These are phyloP conservation scores for Rosa multiflora DNA, from an alignment of 306 rosid species.

Conservation along the genomic window DNA sequence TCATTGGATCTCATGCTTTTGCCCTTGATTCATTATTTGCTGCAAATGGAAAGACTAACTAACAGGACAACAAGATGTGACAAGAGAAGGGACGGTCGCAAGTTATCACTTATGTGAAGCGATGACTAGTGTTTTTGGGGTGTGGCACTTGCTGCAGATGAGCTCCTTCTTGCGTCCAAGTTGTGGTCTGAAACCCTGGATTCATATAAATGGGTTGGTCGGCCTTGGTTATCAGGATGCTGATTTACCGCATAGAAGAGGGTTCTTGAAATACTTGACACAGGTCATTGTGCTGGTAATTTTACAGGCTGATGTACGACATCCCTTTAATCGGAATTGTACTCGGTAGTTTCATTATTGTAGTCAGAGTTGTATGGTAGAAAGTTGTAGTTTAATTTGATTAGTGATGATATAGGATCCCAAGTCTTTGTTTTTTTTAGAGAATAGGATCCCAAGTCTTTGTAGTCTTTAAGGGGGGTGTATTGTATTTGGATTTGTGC, in stretches of 20 bases:
- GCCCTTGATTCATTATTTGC: neutral
- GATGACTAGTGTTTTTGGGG: neutral
- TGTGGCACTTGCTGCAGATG: neutral
- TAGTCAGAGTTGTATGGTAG: neutral
- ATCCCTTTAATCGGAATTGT: neutral
- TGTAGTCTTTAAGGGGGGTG: neutral
- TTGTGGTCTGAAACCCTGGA: neutral
- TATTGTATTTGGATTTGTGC: too few relatives aligned
- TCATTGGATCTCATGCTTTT: neutral
- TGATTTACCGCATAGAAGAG: neutral
- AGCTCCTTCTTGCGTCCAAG: neutral
- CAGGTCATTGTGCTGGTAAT: neutral
- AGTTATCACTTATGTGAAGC: neutral
- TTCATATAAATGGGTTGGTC: neutral
- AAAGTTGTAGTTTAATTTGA: neutral
- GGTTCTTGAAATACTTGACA: neutral
- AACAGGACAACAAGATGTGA: neutral
- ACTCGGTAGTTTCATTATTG: neutral
- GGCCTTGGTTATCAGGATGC: neutral
- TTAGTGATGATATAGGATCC: neutral
- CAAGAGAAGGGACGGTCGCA: neutral
- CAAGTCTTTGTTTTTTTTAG: neutral
- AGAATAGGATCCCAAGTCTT: neutral
- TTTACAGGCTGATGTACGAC: neutral
- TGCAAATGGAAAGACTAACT: constrained; percentile 8